These are phyloP conservation scores for Sphaerosporella brunnea DNA, from an alignment of 495 filamentous ascomycete species.

Conservation along the genomic window DNA sequence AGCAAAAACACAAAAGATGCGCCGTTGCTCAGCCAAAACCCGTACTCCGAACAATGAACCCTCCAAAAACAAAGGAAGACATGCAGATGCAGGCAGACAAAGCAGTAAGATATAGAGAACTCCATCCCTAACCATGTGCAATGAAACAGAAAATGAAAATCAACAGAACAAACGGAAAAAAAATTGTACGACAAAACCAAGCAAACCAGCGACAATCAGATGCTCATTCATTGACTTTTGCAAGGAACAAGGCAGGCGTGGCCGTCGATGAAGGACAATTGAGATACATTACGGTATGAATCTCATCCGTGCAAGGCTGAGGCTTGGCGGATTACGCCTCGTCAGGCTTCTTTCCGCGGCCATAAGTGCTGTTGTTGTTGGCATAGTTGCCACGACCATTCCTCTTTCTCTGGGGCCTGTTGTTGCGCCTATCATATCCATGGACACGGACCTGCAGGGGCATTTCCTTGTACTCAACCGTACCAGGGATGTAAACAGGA, in stretches of 20 bases:
- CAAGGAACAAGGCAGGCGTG: background rate
- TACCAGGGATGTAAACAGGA: slow-evolving; percentile 20
- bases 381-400: background rate
- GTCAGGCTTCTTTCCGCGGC: background rate
- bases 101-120: background rate
- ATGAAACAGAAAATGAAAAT: background rate
- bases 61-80: background rate
- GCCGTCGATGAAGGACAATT: no score
- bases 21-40: background rate
- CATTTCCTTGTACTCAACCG: slow-evolving; percentile 10
- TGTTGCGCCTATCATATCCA: background rate
- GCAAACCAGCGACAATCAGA: no score
- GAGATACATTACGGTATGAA: no score
- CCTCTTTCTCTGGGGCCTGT: background rate
- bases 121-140: background rate
- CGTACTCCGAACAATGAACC: background rate
- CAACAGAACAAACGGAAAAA: slow-evolving; percentile 5
- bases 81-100: background rate
- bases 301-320: no score
- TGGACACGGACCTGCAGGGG: background rate
- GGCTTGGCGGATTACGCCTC: no score
- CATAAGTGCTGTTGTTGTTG: background rate
- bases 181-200: slow-evolving; percentile 5
- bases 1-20: no score
- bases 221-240: background rate